Evolutionary conservation across 2,329 filamentous ascomycete genomes (phyloP), one percentile per base, ranked within the genome.

Genomic region (Aspergillus fischeri): DNA sequence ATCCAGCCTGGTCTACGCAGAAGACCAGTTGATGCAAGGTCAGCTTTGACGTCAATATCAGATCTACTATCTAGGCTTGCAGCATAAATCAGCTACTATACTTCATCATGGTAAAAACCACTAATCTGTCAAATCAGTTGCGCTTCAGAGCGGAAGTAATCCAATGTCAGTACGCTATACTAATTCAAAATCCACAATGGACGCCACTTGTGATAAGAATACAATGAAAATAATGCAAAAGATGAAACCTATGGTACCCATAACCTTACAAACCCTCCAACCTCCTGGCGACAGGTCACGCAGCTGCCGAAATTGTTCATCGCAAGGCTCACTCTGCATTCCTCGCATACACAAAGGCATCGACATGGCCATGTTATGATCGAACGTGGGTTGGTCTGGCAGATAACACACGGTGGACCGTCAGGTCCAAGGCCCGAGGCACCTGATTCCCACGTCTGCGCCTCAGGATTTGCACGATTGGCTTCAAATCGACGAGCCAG

Each of bases 251-350:
- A 79, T 35, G 94, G 94, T 44, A 97, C 92, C 79, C 90, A 99
- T 59, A 99, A 86, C 65, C 91, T 85, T 64, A 91, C 92, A 74
- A 96, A 97, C 54, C 92, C 94, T 55, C 86, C 85, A 29, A 97
- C 91, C 66, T 94, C 89, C 56, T 91, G 85, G 52, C 94, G 84
- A 73, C 94, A 97, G 68, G 93, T 97, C 42, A 97, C 92, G 71
- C 94, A 99, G 70, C 91, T 95, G 62, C 92, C 91, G 72, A 96
- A 97, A 72, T 97, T 97, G 72, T 97, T 95, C 86, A 96, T 92
- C 3, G 94, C 94, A 60, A 97, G 81, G 47, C 91, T 93, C 38
- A 97, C 90, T 32, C 94, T 83, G 71, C 94, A 97, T 64, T 97
- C 94, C 72, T 99, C 94, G 71, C 94, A 97, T 11, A 97, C 81